phyloP scores from a whole-genome alignment of 1,284 basidiomycete species.

The Pterulicium gracile region DNA sequence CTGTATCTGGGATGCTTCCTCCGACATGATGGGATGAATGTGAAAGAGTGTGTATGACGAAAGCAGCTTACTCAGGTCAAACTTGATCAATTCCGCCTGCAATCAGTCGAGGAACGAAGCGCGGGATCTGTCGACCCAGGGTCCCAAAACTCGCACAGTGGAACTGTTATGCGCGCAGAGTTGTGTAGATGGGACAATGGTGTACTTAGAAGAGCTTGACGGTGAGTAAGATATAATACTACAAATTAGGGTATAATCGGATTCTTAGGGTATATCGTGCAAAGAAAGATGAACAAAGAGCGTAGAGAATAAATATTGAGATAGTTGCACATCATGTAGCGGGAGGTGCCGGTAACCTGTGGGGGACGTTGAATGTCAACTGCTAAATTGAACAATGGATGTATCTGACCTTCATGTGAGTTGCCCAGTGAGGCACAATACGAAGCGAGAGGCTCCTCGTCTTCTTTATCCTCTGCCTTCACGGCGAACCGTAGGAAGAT shows the following conservation, averaged over 20 bases:
- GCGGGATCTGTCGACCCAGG: no score
- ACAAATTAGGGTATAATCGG: background rate
- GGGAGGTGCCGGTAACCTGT: conserved; percentile 83
- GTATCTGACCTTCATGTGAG: conserved; percentile 52
- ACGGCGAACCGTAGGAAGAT: conserved; percentile 78
- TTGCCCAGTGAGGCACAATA: conserved; percentile 63
- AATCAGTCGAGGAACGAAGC: no score
- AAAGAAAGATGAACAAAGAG: conserved; percentile 64
- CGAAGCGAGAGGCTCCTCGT: conserved; percentile 57
- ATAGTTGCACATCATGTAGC: conserved; percentile 71
- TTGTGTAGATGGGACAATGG: background rate
- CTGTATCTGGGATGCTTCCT: conserved; percentile 44
- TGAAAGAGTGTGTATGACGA: conserved; percentile 2
- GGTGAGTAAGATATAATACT: background rate
- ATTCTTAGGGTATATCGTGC: conserved; percentile 17
- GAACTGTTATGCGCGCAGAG: background rate
- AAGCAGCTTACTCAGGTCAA: no score
- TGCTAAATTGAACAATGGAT: conserved; percentile 5
- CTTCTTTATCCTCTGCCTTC: conserved; percentile 45
- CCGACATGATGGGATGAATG: conserved; percentile 33
- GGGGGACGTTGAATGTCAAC: conserved; percentile 8
- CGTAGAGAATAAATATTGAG: conserved; percentile 82
- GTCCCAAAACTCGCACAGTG: no score
- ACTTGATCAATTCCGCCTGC: no score
- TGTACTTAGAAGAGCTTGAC: background rate